These are phyloP conservation scores for Macroventuria anomochaeta DNA, from an alignment of 2,329 filamentous ascomycete genomes.

Conservation along the genomic window DNA sequence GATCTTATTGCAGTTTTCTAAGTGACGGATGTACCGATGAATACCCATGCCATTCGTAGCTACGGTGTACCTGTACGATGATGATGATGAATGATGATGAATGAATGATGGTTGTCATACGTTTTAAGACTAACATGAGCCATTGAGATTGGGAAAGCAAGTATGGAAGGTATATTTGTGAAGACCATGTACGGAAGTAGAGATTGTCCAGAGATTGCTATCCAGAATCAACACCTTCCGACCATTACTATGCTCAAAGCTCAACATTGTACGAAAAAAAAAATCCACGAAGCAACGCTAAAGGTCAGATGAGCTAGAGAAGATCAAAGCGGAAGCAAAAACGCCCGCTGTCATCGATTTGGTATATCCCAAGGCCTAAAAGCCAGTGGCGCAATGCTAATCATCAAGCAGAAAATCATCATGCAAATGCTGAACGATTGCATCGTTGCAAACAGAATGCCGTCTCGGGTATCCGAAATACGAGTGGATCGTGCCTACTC, in stretches of 20 bases:
- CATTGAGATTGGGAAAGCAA: not conserved
- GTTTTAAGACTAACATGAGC: no score
- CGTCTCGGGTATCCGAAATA: constrained; percentile 23
- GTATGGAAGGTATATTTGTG: not conserved
- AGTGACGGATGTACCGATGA: no score
- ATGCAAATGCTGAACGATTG: constrained; percentile 22
- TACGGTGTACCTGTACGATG: no score
- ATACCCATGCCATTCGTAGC: no score
- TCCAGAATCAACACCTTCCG: constrained; percentile 12
- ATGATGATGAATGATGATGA: no score
- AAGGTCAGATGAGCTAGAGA: not conserved
- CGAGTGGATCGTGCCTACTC: constrained; percentile 32
- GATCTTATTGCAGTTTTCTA: not conserved
- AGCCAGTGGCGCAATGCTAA: constrained; percentile 18
- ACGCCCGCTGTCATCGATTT: constrained; percentile 37
- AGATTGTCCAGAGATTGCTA: constrained; percentile 1
- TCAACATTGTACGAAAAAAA: not conserved
- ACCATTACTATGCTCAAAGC: constrained; percentile 18
- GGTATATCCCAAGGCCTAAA: constrained; percentile 32
- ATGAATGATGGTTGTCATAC: no score
- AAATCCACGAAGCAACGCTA: not conserved
- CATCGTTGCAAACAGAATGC: constrained; percentile 20
- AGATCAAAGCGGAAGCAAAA: constrained; percentile 3
- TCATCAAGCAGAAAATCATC: constrained; percentile 16
- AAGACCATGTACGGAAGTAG: constrained; percentile 11